Evolutionary conservation across 2,329 filamentous ascomycete genomes (phyloP), one percentile per base, ranked within the genome.

Genomic region (Nothophoma quercina): DNA sequence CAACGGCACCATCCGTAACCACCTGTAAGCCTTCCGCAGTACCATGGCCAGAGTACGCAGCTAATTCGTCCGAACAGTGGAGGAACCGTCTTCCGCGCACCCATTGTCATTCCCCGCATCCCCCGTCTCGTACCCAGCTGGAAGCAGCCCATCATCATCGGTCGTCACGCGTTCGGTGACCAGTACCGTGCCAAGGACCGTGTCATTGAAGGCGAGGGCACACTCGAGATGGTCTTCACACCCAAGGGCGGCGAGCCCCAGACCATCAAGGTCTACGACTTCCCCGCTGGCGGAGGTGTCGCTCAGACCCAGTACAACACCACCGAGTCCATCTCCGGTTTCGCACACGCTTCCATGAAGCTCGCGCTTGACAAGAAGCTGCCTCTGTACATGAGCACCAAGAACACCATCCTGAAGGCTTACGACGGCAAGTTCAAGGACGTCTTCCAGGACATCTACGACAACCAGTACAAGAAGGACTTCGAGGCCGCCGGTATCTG

Each of bases 381-480:
- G 63, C 95, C 95, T n/a, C 83, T 99, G 70, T 99, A 98, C 83
- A 96, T 98, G 93, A 96, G 91, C 85, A 99, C 95, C 79, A 99
- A 99, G 89, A 98, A 98, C 85, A 99, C 95, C 67, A 99, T 99
- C 69, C 82, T 99, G 66, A 99, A 99, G 85, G 93, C 93, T 78
- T 99, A 99, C 80, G 95, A 99, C 74, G 95, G 95, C 45, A 86
- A 90, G 69, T 99, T 99, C 86, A 98, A 98, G 88, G 95, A 99
- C 73, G 96, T 98, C 77, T 99, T 99, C 87, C 90, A 99, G 84
- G 90, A 96, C 72, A 86, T 98, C 69, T 99, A 93, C 79, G 91
- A 98, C 60, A 84, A 83, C 54, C 81, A 88, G 68, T 99, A 98
- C 83, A 88, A 90, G 83, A 83, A 85, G 75, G 85, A 91, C 35